Conservation (phyloP, 164 flowering plant genomes). For the Cinnamomum chago region DNA sequence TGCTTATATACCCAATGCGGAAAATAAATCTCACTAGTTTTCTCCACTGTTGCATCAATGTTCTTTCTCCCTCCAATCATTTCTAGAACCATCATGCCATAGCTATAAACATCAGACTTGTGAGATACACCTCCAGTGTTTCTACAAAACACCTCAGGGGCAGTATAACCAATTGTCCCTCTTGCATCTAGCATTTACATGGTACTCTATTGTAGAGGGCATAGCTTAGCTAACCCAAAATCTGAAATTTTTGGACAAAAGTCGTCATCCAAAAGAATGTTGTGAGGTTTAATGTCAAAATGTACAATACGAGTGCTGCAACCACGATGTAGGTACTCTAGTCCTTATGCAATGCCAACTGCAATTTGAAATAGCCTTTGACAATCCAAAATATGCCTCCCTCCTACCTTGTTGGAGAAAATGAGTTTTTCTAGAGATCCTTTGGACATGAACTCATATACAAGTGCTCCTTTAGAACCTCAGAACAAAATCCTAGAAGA, state of each 20-base stretch:
- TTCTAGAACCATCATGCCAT: slow-evolving; percentile 6
- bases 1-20: slow-evolving; percentile 7
- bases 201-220: neutral
- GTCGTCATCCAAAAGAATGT: slow-evolving; percentile 8
- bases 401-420: neutral
- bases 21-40: slow-evolving; percentile 8
- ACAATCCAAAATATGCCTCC: neutral
- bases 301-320: slow-evolving; percentile 8
- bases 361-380: slow-evolving; percentile 3
- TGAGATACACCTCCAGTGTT: slow-evolving; percentile 3
- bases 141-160: slow-evolving; percentile 8
- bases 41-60: neutral
- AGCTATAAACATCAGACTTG: slow-evolving; percentile 10
- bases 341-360: neutral
- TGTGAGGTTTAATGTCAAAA: slow-evolving; percentile 12
- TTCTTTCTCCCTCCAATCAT: slow-evolving; percentile 8
- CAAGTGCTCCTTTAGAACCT: slow-evolving; percentile 8
- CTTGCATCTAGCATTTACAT: neutral
- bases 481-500: slow-evolving; percentile 9
- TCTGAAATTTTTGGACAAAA: slow-evolving; percentile 11
- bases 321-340: slow-evolving; percentile 12
- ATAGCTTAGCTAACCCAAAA: slow-evolving; percentile 9
- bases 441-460: slow-evolving; percentile 13
- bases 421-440: slow-evolving; percentile 11
- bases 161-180: slow-evolving; percentile 10